Conservation (phyloP, 768 basidiomycete genomes). For the Tephrocybe sp. region DNA sequence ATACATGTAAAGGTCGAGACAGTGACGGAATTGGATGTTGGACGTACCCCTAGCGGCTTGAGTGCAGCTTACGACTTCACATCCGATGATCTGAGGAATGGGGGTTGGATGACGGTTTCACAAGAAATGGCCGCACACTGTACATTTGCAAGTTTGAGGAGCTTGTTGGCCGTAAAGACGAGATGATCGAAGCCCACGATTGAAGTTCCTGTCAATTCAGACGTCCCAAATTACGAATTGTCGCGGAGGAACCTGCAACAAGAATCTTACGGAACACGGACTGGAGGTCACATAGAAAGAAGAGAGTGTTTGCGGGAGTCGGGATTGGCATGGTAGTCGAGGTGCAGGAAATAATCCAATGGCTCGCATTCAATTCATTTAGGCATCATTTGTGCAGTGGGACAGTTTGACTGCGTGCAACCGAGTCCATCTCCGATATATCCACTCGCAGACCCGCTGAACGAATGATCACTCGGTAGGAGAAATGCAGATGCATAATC, state of each 20-base stretch:
- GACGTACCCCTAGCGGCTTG: conserved; percentile 18
- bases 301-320: conserved; percentile 18
- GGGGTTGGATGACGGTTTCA: background rate
- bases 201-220: conserved; percentile 7
- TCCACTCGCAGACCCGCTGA: background rate
- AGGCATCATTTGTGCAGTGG: background rate
- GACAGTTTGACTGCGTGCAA: background rate
- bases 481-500: too few relatives aligned
- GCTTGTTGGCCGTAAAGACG: conserved; percentile 20
- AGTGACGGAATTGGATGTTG: too few relatives aligned
- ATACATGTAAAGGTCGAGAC: background rate
- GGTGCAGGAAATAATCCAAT: background rate
- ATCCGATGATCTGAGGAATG: conserved; percentile 15
- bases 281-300: conserved; percentile 21
- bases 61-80: conserved; percentile 21
- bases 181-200: conserved; percentile 21
- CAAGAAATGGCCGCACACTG: background rate
- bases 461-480: too few relatives aligned
- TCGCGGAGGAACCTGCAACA: background rate
- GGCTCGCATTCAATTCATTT: background rate
- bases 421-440: background rate
- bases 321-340: conserved; percentile 17
- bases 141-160: conserved; percentile 22
- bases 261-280: conserved; percentile 19
- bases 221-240: background rate